phyloP scores from a whole-genome alignment of 208 protist genomes.

The Crithidia expoeki region DNA sequence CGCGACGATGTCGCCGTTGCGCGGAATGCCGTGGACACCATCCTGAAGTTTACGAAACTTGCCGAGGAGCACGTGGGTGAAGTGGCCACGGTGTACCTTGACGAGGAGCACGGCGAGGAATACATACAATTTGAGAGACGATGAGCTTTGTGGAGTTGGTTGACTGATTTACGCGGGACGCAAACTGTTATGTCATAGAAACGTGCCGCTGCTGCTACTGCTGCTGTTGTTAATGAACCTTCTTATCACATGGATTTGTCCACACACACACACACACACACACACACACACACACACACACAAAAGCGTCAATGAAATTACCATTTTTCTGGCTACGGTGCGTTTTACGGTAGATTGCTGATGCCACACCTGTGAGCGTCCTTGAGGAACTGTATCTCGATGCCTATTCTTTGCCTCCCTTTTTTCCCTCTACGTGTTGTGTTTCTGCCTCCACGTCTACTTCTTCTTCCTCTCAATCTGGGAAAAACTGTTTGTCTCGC shows the following conservation, averaged over 20 bases:
- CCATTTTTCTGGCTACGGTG: neutral
- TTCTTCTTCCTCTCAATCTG: neutral
- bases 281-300: neutral
- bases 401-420: neutral
- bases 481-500: too few species aligned
- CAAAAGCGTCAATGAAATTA: too few species aligned
- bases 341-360: neutral
- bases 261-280: neutral
- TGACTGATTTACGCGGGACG: too few species aligned
- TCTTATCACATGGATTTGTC: neutral
- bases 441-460: too few species aligned
- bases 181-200: too few species aligned
- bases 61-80: conserved; percentile 30
- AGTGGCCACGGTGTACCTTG: conserved; percentile 20
- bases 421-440: neutral
- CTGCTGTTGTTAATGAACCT: neutral
- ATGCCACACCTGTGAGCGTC: too few species aligned
- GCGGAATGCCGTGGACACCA: conserved; percentile 37
- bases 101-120: conserved; percentile 16
- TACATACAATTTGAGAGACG: conserved; percentile 33
- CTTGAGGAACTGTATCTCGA: too few species aligned
- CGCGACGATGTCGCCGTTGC: conserved; percentile 37
- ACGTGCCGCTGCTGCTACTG: neutral
- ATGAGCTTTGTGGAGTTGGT: too few species aligned
- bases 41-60: conserved; percentile 37